Base-by-base conservation (phyloP, 768 basidiomycete species). In the Boletus fagicola region DNA sequence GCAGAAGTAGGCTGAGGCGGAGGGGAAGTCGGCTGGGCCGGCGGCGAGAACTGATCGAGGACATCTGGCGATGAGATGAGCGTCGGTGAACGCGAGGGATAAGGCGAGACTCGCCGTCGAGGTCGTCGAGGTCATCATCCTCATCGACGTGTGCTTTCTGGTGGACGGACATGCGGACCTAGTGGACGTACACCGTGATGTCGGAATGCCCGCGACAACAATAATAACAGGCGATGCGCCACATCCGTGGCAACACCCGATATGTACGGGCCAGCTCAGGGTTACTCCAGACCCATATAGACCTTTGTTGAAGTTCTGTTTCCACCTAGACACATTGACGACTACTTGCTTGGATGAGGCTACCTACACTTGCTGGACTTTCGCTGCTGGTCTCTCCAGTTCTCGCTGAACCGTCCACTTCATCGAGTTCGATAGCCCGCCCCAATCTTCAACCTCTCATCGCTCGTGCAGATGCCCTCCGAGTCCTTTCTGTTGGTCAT, bases 371-470 rank as follows among this genome's bases (percentile, higher is more conserved):
- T 26, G 51, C 63, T 38, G 66, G 63, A 1, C 58, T 73, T 44
- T 58, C 70, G 42, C 49, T 73, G 2, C 54, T 73, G 51, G 60
- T 66, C 50, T 66, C 57, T 46, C 54, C 63, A 38, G 64, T 57
- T n/a, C 30, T 73, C 15, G 62, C 56, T 36, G 64, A 69, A 49
- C 55, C 62, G 5, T 65, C 64, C 9, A 50, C 51, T 47, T 66
- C 69, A 36, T 63, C 71, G 20, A 68, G 70, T 30, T 72, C 66
- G n/a, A 59, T 73, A 22, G 66, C 70, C 20, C 87, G 89, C 13
- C 87, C 89, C 5, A 85, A 83, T 33, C 76, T 92, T 2, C 76
- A 80, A 16, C 90, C 92, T 0, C 79, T 92, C 48, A 83, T 94
- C 58, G 80, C 79, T 65, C 78, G 82, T 0, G 92, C 85, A 1